A percentile compares a stretch with the other conserved stretches of the same genome.
These are phyloP conservation scores for Hypoxylon sp. DNA, from an alignment of 2,329 filamentous ascomycete species.

Conservation along the genomic window DNA sequence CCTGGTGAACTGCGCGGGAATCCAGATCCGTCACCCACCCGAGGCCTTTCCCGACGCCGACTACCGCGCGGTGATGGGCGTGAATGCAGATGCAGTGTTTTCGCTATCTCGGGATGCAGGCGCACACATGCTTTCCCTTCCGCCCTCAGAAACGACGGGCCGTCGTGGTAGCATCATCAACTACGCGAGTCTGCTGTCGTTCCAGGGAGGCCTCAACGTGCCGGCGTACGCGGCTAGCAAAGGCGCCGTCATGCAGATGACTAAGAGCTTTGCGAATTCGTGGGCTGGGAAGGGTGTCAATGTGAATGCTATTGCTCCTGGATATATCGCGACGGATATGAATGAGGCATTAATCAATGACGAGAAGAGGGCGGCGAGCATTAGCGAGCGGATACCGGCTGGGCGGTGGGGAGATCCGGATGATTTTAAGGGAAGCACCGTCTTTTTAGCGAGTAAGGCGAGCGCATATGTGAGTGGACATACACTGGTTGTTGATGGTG, in stretches of 20 bases:
- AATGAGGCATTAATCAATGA: constrained; percentile 86
- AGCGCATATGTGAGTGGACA: constrained; percentile 88
- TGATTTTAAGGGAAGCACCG: constrained; percentile 87
- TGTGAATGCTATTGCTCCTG: constrained; percentile 91
- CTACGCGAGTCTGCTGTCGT: constrained; percentile 83
- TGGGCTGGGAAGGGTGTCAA: constrained; percentile 85
- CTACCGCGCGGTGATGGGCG: constrained; percentile 86
- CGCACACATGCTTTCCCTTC: constrained; percentile 79
- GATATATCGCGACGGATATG: constrained; percentile 96
- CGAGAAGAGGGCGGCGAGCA: constrained; percentile 77
- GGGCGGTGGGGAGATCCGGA: constrained; percentile 87
- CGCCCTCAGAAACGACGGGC: constrained; percentile 63
- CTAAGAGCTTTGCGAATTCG: constrained; percentile 88
- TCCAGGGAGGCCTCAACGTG: constrained; percentile 90
- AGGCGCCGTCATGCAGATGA: constrained; percentile 86
- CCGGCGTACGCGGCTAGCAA: constrained; percentile 91
- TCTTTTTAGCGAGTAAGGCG: constrained; percentile 83
- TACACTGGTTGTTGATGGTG: constrained; percentile 86
- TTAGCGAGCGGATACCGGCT: constrained; percentile 85
- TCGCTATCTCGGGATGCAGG: constrained; percentile 82
- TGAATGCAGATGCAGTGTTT: constrained; percentile 89
- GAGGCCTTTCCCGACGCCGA: constrained; percentile 82
- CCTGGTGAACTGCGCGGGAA: constrained; percentile 88
- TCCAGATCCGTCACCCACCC: constrained; percentile 83
- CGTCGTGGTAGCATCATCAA: constrained; percentile 84